phyloP scores from a whole-genome alignment of 2,329 filamentous ascomycete genomes.

The Fusarium buharicum region DNA sequence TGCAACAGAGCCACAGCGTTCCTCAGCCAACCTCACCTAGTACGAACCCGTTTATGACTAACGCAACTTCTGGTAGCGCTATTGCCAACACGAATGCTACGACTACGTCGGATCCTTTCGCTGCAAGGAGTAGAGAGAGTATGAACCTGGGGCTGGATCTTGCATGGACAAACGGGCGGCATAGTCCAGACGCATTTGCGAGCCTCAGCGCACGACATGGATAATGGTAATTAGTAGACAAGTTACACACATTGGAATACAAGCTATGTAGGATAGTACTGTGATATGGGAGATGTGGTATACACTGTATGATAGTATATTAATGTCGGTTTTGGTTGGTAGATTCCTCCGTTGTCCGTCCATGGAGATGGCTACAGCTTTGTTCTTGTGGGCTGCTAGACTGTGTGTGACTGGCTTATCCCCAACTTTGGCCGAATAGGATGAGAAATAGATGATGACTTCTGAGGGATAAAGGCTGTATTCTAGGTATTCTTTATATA shows the following conservation, averaged over 20 bases:
- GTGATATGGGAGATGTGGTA: slow-evolving; percentile 26
- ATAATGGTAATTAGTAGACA: slow-evolving; percentile 48
- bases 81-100: slow-evolving; percentile 36
- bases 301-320: slow-evolving; percentile 46
- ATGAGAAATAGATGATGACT: neutral
- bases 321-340: slow-evolving; percentile 40
- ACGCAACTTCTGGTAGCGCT: slow-evolving; percentile 40
- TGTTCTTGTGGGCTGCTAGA: neutral
- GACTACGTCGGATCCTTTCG: slow-evolving; percentile 56
- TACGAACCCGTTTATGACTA: slow-evolving; percentile 68
- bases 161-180: slow-evolving; percentile 74
- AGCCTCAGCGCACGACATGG: slow-evolving; percentile 73
- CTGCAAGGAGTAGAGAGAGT: slow-evolving; percentile 72
- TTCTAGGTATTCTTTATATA: neutral
- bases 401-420: neutral
- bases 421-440: neutral
- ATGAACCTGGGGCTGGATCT: slow-evolving; percentile 72
- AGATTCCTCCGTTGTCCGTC: slow-evolving; percentile 3
- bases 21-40: slow-evolving; percentile 54
- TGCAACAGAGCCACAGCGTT: slow-evolving; percentile 43
- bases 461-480: neutral
- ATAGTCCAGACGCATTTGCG: slow-evolving; percentile 83
- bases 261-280: slow-evolving; percentile 38
- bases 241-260: slow-evolving; percentile 21
- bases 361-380: neutral